Conservation (phyloP, 768 basidiomycete species). For the Calocybe gangraenosa region DNA sequence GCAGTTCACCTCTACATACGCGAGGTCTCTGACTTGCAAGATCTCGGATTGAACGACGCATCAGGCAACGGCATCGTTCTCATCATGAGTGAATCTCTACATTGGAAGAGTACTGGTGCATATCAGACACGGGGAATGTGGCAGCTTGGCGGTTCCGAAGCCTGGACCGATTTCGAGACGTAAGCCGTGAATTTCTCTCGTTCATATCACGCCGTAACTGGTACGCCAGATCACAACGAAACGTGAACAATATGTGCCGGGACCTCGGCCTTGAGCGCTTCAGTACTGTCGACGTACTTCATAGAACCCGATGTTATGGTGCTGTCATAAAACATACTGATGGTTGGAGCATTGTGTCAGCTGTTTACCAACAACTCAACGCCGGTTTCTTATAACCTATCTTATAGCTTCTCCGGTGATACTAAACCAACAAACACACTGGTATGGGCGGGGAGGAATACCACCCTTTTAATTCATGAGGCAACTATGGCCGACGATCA, state of each 20-base stretch:
- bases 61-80: conserved; percentile 50
- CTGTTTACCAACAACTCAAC: conserved; percentile 37
- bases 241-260: conserved; percentile 41
- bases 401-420: conserved; percentile 90
- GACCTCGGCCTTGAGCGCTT: conserved; percentile 58
- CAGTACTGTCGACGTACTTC: conserved; percentile 66
- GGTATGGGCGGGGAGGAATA: conserved; percentile 55
- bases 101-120: conserved; percentile 34
- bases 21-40: conserved; percentile 69
- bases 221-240: conserved; percentile 37
- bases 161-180: conserved; percentile 40
- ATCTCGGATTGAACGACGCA: conserved; percentile 54
- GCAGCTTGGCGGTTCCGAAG: conserved; percentile 39
- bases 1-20: conserved; percentile 60
- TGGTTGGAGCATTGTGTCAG: conserved; percentile 78
- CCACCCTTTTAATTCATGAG: conserved; percentile 90
- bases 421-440: conserved; percentile 74
- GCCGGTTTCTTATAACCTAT: conserved; percentile 1
- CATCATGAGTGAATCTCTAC: conserved; percentile 52
- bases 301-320: conserved; percentile 73
- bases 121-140: conserved; percentile 38
- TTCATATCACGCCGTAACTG: background rate
- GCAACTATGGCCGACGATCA: conserved; percentile 90
- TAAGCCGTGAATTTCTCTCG: conserved; percentile 17
- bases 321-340: conserved; percentile 60